Base-by-base conservation (phyloP, 495 filamentous ascomycete genomes). In the Patellaria atrata region DNA sequence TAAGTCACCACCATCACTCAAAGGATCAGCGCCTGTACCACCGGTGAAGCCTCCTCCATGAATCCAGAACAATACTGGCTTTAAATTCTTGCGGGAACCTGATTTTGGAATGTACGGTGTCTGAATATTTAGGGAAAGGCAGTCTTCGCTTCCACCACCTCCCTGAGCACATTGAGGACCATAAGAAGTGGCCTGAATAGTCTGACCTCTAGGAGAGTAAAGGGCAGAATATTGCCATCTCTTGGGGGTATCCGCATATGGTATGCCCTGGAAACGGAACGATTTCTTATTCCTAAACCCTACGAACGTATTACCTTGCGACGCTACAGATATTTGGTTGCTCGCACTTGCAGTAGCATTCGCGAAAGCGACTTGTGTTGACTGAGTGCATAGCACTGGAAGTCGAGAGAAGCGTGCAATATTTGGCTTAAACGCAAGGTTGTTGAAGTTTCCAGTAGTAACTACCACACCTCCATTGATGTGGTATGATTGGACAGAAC, bases 261-360 rank as follows among this genome's bases (percentile, higher is more conserved):
- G 61, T 8, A 70, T 56, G 2, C 66, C 65, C 2, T 63, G 47
- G 41, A 72, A 72, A 3, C 64, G 61, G 48, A 68, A 70, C 8
- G 63, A 67, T 27, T 62, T 63, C 21, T 62, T 54, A 48, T 71
- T 63, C n/a, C 64, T 56, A 38, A 58, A 65, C 3, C 67, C 67
- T 7, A 52, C 40, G 32, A 61, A 57, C 1, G 43, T 51, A 27
- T 67, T 52, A 5, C 60, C 56, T 13, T 46, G 41, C 2, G 60
- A 52, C 6, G 42, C 15, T 16, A 64, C 44, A n/a, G 32, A 39
- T 27, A 64, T 14, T 37, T 57, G 26, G 36, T 54, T 58, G 15
- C 44, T 38, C 20, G 44, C 16, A 20, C 37, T 49, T 18, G 52
- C 43, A 4, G 37, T 36, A 27, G 40, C 41, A 33, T 37, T 47